phyloP scores from a whole-genome alignment of 1,284 basidiomycete genomes.

The Heliocybe sulcata region DNA sequence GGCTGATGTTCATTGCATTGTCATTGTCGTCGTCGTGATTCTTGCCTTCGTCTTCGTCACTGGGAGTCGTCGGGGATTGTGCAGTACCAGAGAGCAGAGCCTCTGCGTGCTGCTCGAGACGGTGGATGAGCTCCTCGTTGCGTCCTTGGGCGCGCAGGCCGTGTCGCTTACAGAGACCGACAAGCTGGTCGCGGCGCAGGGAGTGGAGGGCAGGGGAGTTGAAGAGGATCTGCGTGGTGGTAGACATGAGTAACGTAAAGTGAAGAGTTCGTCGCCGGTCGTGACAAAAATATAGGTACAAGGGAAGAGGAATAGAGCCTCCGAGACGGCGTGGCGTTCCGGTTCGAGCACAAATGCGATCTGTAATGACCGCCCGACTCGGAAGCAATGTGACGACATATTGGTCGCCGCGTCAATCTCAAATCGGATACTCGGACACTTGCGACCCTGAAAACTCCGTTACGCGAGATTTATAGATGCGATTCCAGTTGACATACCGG shows the following conservation, averaged over 20 bases:
- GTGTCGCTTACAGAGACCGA: slow-evolving; percentile 76
- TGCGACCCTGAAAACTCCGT: no score
- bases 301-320: background rate
- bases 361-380: no score
- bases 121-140: slow-evolving; percentile 62
- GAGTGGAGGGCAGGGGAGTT: slow-evolving; percentile 75
- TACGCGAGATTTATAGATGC: no score
- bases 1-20: slow-evolving; percentile 12
- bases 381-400: no score
- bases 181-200: slow-evolving; percentile 72
- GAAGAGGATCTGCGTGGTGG: slow-evolving; percentile 69
- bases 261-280: background rate
- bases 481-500: no score
- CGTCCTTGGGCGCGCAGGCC: slow-evolving; percentile 71
- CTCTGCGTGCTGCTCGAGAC: slow-evolving; percentile 56
- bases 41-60: slow-evolving; percentile 34
- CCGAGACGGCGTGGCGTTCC: background rate
- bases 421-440: no score
- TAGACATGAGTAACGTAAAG: slow-evolving; percentile 35
- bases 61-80: slow-evolving; percentile 41
- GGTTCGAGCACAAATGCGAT: background rate
- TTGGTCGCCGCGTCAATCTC: no score
- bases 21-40: slow-evolving; percentile 29
- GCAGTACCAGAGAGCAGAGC: slow-evolving; percentile 25
- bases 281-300: background rate